Base-by-base conservation (phyloP, 768 basidiomycete species). In the Suillus brevipes region DNA sequence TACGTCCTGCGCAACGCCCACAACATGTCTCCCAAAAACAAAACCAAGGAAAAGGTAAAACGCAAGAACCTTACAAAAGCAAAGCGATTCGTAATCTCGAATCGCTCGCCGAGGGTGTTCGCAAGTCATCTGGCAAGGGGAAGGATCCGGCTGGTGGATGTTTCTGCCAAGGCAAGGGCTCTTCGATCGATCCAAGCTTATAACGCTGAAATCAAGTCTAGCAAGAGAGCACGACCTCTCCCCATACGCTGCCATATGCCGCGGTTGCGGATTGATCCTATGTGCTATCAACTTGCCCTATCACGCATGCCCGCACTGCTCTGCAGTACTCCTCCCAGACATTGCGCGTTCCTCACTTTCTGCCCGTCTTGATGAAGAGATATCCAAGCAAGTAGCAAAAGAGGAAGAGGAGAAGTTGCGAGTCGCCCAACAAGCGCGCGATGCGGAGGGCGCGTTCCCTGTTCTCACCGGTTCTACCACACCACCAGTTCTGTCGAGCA, bases 101-200 rank as follows among this genome's bases (percentile, higher is more conserved):
- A 68, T 68, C 74, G 8, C 74, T 87, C 47, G 73, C 84, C 38
- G 68, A 75, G n/a, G 80, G 75, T 5, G 72, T 87, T 28, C 72
- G 71, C 18, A 72, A 71, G 16, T 71, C 78, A 3, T 73, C 73
- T n/a, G 77, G 77, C 0, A 72, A 62, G 0, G 72, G 76, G 47
- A 84, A 76, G 63, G 88, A 90, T 73, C 83, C 86, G 0, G 84
- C 82, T 47, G 85, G 86, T 5, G 88, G 89, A 0, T 91, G 89
- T 70, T 91, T 89, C 70, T 91, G 89, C 68, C 84, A 86, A 78
- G 88, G 89, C 86, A 61, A 38, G 76, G 63, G 68, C 0, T 23
- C 37, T 61, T 18, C 8, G 10, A 53, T 25, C 43, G 20, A 36
- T 57, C 10, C 56, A 36, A 40, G 62, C 38, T 42, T 23, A 14